Evolutionary conservation across 2,329 filamentous ascomycete genomes (phyloP).

Genomic region (Paradendryphiella salina): DNA sequence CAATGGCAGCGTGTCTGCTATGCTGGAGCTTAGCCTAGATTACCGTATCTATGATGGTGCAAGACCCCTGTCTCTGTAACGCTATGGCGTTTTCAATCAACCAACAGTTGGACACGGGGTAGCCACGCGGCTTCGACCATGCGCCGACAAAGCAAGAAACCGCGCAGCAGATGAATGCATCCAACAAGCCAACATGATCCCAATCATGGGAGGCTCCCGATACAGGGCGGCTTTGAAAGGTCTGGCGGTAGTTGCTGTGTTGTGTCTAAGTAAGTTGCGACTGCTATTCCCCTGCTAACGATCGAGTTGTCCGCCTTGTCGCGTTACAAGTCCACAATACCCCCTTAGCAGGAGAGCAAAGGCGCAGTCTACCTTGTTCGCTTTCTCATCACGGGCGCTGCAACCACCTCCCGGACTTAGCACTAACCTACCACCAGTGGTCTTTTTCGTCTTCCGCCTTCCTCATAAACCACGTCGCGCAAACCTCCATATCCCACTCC

Average conservation of each 20-base stretch:
- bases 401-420: neutral
- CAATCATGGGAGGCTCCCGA: slow-evolving; percentile 7
- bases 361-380: neutral
- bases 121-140: neutral
- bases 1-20: neutral
- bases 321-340: neutral
- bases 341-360: neutral
- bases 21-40: neutral
- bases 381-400: neutral
- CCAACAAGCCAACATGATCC: neutral
- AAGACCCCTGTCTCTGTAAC: slow-evolving; percentile 4
- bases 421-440: slow-evolving; percentile 12
- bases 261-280: slow-evolving; percentile 10
- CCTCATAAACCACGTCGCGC: slow-evolving; percentile 3
- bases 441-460: slow-evolving; percentile 6
- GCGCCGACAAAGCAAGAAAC: neutral
- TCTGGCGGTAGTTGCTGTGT: slow-evolving; percentile 3
- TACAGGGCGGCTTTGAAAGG: slow-evolving; percentile 1
- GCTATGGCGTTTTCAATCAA: slow-evolving; percentile 11
- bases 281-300: neutral
- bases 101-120: neutral
- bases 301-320: neutral
- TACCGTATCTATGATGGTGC: slow-evolving; percentile 1
- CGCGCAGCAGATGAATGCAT: slow-evolving; percentile 1
- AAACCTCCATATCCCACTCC: slow-evolving; percentile 17